Base-by-base conservation (phyloP, 2,329 filamentous ascomycete genomes). In the Fusarium sp. region DNA sequence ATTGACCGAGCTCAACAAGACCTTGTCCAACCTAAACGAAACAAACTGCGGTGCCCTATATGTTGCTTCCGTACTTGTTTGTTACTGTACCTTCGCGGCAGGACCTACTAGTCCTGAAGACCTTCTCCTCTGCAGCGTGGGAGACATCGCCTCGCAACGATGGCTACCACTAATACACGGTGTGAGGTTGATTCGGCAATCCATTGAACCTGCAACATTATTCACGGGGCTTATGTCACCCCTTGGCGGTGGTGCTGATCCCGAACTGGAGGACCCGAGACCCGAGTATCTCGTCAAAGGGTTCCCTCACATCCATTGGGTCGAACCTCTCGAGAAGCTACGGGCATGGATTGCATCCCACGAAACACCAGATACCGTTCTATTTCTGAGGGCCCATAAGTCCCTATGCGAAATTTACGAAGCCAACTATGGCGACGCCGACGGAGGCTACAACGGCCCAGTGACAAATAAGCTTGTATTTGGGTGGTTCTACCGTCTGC, bases 11-110 rank as follows among this genome's bases (percentile, higher is more conserved):
- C 66, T 81, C 52, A 77, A 75, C 34, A 74, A 71, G 29, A 73
- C 70, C 4, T 61, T 81, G 18, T 47, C 76, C 11, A 70, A 58
- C n/a, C 57, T 80, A 3, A 75, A 78, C 57, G 70, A 76, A 24
- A 66, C 68, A 50, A 80, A 79, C 57, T 81, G 79, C 42, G 78
- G 78, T n/a, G 75, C 79, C 9, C 64, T 80, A 16, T 81, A 81
- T 57, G 67, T 80, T 9, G 74, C 78, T 3, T 74, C 79, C 9
- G 62, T 77, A 22, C 72, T 81, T 6, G 73, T 80, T 8, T 80
- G 79, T 57, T 80, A 79, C 47, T 80, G 77, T 47, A 76, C 76
- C 9, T 80, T 81, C 66, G 80, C 80, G 31, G 78, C 79, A 8
- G 80, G 80, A 3, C 80, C 80, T 3, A 75, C 71, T 6, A 71